These are phyloP conservation scores for Eragrostis curvula DNA, from an alignment of 176 grass and related monocot genomes.

Conservation along the genomic window DNA sequence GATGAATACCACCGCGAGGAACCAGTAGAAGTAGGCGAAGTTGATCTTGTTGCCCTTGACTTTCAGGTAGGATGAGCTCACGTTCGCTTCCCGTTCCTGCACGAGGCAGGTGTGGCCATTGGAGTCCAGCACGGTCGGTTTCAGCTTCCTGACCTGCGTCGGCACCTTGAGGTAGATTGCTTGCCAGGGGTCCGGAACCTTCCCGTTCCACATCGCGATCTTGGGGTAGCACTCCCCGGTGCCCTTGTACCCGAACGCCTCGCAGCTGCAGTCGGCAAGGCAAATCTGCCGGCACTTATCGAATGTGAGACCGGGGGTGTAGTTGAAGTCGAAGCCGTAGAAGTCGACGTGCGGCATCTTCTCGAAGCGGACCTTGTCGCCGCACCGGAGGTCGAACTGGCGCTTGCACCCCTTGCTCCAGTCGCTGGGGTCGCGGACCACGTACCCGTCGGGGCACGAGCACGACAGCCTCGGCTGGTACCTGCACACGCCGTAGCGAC, in stretches of 20 bases:
- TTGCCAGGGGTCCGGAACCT: background rate
- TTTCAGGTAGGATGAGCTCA: background rate
- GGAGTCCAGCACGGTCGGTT: background rate
- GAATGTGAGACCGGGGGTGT: constrained; percentile 6
- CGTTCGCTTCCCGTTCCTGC: constrained; percentile 11
- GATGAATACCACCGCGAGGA: constrained; percentile 47
- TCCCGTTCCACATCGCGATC: constrained; percentile 58
- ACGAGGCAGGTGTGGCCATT: constrained; percentile 37
- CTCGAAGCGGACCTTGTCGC: no score
- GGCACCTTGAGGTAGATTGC: constrained; percentile 59
- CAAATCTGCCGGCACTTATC: constrained; percentile 54
- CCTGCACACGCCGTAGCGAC: constrained; percentile 58
- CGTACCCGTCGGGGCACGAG: constrained; percentile 58
- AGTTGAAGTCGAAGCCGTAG: no score
- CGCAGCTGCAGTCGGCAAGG: constrained; percentile 58
- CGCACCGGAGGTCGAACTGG: no score
- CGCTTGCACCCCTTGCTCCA: constrained; percentile 78
- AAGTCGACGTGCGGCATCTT: no score
- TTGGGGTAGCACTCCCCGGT: constrained; percentile 64
- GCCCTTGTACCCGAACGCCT: constrained; percentile 67
- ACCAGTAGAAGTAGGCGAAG: no score
- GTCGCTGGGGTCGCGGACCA: constrained; percentile 41
- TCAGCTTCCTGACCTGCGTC: background rate
- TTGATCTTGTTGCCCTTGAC: no score
- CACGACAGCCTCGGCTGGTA: constrained; percentile 40